These are phyloP conservation scores for Pseudoperonospora humuli DNA, from an alignment of 352 stramenopile genomes.

Conservation along the genomic window DNA sequence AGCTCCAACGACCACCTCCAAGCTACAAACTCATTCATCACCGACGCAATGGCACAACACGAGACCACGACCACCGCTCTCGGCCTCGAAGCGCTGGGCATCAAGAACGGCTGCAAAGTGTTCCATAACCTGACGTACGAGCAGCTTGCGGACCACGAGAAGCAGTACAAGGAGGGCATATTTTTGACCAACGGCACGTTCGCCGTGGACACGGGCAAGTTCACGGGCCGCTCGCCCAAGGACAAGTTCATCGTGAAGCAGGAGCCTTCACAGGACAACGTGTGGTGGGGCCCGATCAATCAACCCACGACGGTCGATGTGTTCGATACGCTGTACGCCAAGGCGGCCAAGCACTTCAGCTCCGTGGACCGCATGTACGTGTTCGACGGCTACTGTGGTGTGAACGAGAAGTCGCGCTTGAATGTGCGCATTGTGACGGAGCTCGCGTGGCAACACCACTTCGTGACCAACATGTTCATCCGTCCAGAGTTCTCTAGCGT, in stretches of 20 bases:
- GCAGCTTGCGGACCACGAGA: constrained; percentile 93
- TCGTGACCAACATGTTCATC: constrained; percentile 97
- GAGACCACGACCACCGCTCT: constrained; percentile 48
- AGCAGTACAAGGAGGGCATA: constrained; percentile 88
- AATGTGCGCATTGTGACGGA: constrained; percentile 96
- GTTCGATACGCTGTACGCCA: constrained; percentile 94
- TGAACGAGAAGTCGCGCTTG: constrained; percentile 86
- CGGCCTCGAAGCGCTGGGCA: constrained; percentile 80
- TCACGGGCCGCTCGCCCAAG: constrained; percentile 96
- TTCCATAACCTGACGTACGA: constrained; percentile 95
- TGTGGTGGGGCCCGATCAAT: constrained; percentile 97
- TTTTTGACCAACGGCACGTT: constrained; percentile 91
- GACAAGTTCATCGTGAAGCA: constrained; percentile 98
- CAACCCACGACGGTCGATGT: constrained; percentile 89
- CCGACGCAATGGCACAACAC: constrained; percentile 35
- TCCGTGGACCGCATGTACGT: constrained; percentile 91
- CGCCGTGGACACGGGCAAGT: constrained; percentile 97
- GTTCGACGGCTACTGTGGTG: constrained; percentile 94
- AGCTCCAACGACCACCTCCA: too few relatives aligned
- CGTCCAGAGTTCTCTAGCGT: constrained; percentile 74
- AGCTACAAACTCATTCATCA: not conserved
- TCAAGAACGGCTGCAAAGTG: constrained; percentile 85
- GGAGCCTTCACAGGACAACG: constrained; percentile 85
- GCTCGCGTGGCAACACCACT: constrained; percentile 97
- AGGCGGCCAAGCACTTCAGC: constrained; percentile 91